phyloP scores from a whole-genome alignment of 352 stramenopile genomes.

The Phytophthora tubulina region DNA sequence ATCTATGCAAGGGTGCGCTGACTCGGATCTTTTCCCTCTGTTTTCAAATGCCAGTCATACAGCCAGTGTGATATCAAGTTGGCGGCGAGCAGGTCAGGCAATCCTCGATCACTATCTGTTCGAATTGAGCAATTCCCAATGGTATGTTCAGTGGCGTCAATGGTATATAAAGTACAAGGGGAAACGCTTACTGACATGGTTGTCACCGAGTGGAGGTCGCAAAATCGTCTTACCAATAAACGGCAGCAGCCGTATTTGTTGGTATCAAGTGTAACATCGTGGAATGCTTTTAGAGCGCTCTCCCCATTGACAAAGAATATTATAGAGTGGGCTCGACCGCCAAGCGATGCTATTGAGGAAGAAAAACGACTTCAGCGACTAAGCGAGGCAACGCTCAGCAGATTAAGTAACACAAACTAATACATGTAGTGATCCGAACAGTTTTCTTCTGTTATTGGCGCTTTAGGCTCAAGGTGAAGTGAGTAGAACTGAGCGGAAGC shows the following conservation, averaged over 20 bases:
- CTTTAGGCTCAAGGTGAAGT: no score
- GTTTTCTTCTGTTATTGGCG: no score
- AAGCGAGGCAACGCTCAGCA: background rate
- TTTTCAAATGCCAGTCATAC: background rate
- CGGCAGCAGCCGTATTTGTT: conserved; percentile 13
- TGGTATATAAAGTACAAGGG: conserved; percentile 3
- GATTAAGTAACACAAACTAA: no score
- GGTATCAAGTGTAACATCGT: conserved; percentile 2
- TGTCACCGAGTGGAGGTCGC: conserved; percentile 8
- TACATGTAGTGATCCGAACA: no score
- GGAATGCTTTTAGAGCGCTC: conserved; percentile 2
- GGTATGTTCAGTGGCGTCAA: conserved; percentile 6
- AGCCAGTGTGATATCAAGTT: background rate
- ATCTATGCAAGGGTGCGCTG: background rate
- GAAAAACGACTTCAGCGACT: background rate
- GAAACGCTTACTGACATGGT: conserved; percentile 12
- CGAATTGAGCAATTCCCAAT: conserved; percentile 9
- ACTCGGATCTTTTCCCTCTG: conserved; percentile 10
- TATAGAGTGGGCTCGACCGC: background rate
- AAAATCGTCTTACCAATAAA: conserved; percentile 2
- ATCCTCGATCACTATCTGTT: conserved; percentile 1
- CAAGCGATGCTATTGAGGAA: background rate
- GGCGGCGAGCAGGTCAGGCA: background rate
- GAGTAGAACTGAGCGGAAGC: no score
- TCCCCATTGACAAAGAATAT: background rate